Conservation (phyloP, 108 stramenopile genomes). For the Asterionellopsis glacialis region DNA sequence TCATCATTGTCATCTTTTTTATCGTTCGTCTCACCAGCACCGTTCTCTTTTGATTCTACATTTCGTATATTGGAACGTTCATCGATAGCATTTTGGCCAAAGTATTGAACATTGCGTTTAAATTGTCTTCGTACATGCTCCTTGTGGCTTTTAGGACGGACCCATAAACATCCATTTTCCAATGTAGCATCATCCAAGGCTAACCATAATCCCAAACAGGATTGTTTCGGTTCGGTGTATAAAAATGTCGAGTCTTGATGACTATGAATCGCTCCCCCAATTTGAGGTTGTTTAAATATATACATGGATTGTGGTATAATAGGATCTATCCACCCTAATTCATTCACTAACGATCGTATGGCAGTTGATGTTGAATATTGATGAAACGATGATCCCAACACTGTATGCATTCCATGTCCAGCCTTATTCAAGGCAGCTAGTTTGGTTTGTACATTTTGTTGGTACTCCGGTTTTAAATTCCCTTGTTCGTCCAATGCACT, state of each 20-base stretch:
- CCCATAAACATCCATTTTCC: conserved; percentile 94
- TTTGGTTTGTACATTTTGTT: conserved; percentile 26
- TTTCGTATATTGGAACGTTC: conserved; percentile 7
- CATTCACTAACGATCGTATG: conserved; percentile 45
- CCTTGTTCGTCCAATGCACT: conserved; percentile 42
- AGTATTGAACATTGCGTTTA: conserved; percentile 70
- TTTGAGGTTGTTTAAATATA: conserved; percentile 86
- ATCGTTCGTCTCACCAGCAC: not conserved
- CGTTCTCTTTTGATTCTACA: conserved; percentile 4
- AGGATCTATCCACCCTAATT: conserved; percentile 81
- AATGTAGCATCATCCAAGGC: conserved; percentile 90
- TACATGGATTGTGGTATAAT: conserved; percentile 93
- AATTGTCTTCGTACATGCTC: conserved; percentile 76
- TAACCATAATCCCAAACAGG: conserved; percentile 90
- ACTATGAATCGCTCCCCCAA: conserved; percentile 80
- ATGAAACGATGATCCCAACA: conserved; percentile 47
- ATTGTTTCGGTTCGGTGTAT: conserved; percentile 81
- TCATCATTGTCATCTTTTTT: conserved; percentile 5
- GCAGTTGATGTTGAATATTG: conserved; percentile 54
- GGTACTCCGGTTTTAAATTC: conserved; percentile 30
- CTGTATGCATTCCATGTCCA: conserved; percentile 85
- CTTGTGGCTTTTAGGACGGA: conserved; percentile 76
- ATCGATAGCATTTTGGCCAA: conserved; percentile 29
- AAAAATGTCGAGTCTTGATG: conserved; percentile 96
- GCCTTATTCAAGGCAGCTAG: conserved; percentile 84